Base-by-base conservation (phyloP, 495 filamentous ascomycete genomes). In the Staphylotrichum longicolle region DNA sequence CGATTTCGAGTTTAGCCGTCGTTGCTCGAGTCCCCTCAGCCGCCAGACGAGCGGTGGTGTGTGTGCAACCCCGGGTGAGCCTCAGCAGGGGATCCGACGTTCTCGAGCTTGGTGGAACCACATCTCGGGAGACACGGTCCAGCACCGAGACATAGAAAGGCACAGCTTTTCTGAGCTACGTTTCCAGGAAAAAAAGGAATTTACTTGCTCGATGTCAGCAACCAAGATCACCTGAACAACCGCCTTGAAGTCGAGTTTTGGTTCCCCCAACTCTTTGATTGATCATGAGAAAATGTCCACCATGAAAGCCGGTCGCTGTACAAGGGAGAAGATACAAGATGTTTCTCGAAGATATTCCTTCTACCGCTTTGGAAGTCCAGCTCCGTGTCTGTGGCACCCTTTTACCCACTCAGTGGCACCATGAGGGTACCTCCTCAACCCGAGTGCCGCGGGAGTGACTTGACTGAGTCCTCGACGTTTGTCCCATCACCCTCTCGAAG, bases 1-100 rank as follows among this genome's bases (percentile, higher is more conserved):
- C 40, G 58, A 46, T 60, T 33, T 53, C 48, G 41, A 46, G 49
- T 53, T 60, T 53, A 53, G 49, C 30, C 48, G 57, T 14, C 37
- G 10, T 11, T 32, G 5, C 10, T 15, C 6, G 37, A 7, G 37
- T 39, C 37, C 4, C 14, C 57, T 59, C 46, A 59, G 57, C 57
- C 47, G 46, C 57, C 32, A 35, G 20, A 42, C 37, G 39, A 50
- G 4, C 12, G 20, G 46, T 33, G 15, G 45, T 39, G 47, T n/a
- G 7, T 35, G 47, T 59, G 47, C n/a, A 20, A 59, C 57, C 15
- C 7, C 8, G 20, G 45, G 48, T 50, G 57, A 59, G 57, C 46
- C 46, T 59, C 47, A 42, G 11, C 7, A 34, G 45, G 20, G 32
- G 47, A 20, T 20, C 2, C 20, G 20, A 27, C 20, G 20, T n/a